Evolutionary conservation across 164 flowering plant genomes (phyloP), one percentile per base, ranked within the genome.

Genomic region (Vitis rupestris): DNA sequence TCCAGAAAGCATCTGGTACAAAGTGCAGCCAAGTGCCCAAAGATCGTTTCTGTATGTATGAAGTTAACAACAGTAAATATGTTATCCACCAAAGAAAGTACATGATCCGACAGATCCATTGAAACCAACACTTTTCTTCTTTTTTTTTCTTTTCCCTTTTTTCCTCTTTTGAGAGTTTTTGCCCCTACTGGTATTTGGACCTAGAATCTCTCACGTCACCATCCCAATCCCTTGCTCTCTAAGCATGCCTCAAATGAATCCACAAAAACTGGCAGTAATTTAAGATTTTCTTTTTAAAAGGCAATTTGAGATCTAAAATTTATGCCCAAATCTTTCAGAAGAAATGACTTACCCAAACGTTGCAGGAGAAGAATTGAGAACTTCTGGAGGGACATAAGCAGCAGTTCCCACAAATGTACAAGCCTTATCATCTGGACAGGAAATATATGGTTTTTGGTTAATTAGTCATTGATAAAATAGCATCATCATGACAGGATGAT

Each of bases 21-120:
- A 75, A 66, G 99, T 96, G 90, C 99, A 96, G 63, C 99, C 99
- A 67, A 96, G 92, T 15, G 99, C 98, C 98, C 99, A 96, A n/a
- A 92, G 89, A 74, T 96, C 99, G 74, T 93, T 96, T 78, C 99
- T 96, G 98, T 81, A 77, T 50, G 63, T 73, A 71, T 44, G 44
- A 69, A 16, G 56, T 68, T 50, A 69, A 78, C 70, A 63, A 67
- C 50, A 37, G 17, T 16, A 74, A 53, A 65, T 27, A 70, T 13
- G 71, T 63, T 59, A 67, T 16, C 29, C 65, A 48, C 37, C 62
- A 50, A 55, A 65, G 9, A 66, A 14, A 37, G 56, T 68, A 19
- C 10, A 56, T 19, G 15, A 52, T 47, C 11, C 50, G 31, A 30
- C 44, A 37, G 44, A 37, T 4, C 44, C 4, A 37, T 37, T 37